Conservation (phyloP, 73 alveolate genomes). For the Tetrahymena malaccensis region DNA sequence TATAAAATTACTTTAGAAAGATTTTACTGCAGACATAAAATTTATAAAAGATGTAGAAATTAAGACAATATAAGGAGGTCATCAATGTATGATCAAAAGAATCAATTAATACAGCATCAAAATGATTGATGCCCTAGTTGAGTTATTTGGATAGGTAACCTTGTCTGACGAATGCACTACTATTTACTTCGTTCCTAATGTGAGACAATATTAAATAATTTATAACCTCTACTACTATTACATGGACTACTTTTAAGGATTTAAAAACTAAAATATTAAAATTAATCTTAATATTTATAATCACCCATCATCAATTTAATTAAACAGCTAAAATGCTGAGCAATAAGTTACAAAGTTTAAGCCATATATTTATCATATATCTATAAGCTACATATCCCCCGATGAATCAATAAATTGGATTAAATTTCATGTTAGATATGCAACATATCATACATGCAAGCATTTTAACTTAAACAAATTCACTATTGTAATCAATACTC, state of each 20-base stretch:
- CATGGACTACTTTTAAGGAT: neutral
- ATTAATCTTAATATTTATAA: neutral
- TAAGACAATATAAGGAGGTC: neutral
- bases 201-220: neutral
- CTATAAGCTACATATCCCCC: neutral
- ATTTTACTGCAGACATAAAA: neutral
- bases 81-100: neutral
- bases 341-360: neutral
- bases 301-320: neutral
- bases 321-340: neutral
- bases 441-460: neutral
- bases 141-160: neutral
- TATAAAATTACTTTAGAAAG: neutral
- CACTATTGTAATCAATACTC: neutral
- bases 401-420: neutral
- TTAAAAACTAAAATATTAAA: neutral
- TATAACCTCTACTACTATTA: neutral
- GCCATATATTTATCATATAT: neutral
- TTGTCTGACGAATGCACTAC: neutral
- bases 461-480: neutral
- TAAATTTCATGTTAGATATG: neutral
- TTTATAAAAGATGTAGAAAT: neutral
- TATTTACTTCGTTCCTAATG: neutral
- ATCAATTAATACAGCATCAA: neutral
- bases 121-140: neutral